Evolutionary conservation across 805 yeast genomes (phyloP).

Genomic region (Yarrowia divulgata): DNA sequence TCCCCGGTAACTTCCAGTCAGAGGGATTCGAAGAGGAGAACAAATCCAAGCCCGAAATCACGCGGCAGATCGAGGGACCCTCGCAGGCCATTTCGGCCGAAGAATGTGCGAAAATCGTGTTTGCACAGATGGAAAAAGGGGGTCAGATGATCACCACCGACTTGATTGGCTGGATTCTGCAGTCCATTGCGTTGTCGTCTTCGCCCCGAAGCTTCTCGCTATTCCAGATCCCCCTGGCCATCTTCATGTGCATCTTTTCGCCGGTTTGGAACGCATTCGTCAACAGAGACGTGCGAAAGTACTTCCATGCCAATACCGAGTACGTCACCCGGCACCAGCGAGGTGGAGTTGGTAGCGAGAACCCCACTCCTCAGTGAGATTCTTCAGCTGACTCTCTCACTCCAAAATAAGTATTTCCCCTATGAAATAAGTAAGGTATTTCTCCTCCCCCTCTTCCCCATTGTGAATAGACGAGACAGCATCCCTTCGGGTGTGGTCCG

Average conservation of each 20-base stretch:
- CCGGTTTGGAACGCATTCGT: conserved; percentile 66
- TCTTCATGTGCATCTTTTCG: conserved; percentile 60
- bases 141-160: conserved; percentile 82
- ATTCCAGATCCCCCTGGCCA: conserved; percentile 58
- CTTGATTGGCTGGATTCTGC: conserved; percentile 80
- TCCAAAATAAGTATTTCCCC: conserved; percentile 7
- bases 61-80: conserved; percentile 84
- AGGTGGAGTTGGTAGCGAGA: background rate
- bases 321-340: conserved; percentile 36
- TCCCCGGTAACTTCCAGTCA: conserved; percentile 88
- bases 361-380: conserved; percentile 4
- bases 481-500: background rate
- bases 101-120: conserved; percentile 67
- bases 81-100: conserved; percentile 72
- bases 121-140: conserved; percentile 66
- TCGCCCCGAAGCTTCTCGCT: conserved; percentile 69
- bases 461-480: background rate
- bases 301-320: conserved; percentile 53
- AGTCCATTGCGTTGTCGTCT: conserved; percentile 69
- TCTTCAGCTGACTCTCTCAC: background rate
- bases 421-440: conserved; percentile 16
- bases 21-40: conserved; percentile 89
- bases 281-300: conserved; percentile 59
- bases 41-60: conserved; percentile 82
- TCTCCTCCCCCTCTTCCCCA: background rate